Evolutionary conservation across 192 early-diverging fungal species (phyloP).

Genomic region (Umbelopsis sp.): DNA sequence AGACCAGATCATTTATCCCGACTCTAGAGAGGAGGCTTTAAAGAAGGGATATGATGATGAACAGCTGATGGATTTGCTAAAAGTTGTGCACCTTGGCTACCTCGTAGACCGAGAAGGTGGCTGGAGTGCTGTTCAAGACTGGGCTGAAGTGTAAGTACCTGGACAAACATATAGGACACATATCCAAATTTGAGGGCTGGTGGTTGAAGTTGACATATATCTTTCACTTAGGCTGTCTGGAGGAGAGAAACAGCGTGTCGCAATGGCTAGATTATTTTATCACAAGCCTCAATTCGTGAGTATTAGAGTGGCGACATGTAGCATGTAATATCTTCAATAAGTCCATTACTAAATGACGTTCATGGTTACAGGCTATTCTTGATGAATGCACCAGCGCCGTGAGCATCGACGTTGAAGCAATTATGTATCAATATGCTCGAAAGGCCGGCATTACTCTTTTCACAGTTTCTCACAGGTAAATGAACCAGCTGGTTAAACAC

Average conservation of each 20-base stretch:
- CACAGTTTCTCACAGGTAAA: constrained; percentile 60
- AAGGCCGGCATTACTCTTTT: constrained; percentile 63
- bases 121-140: constrained; percentile 71
- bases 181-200: not conserved
- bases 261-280: constrained; percentile 87
- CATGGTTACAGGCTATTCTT: constrained; percentile 49
- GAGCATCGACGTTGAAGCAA: constrained; percentile 77
- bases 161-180: not conserved
- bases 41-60: constrained; percentile 63
- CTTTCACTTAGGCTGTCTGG: constrained; percentile 59
- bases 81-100: constrained; percentile 69
- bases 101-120: constrained; percentile 76
- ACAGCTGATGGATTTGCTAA: constrained; percentile 66
- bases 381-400: constrained; percentile 87
- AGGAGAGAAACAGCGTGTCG: constrained; percentile 78
- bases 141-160: constrained; percentile 68
- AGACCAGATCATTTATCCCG: constrained; percentile 86
- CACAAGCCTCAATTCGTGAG: constrained; percentile 79
- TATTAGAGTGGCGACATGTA: not conserved
- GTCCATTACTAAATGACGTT: too few relatives aligned
- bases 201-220: not conserved
- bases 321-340: not conserved
- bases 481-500: not conserved
- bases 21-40: constrained; percentile 68
- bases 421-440: constrained; percentile 68